A percentile compares a stretch with the other conserved stretches of the same genome.
phyloP scores from a whole-genome alignment of 371 early-diverging fungal species.

The Cokeromyces recurvatus region DNA sequence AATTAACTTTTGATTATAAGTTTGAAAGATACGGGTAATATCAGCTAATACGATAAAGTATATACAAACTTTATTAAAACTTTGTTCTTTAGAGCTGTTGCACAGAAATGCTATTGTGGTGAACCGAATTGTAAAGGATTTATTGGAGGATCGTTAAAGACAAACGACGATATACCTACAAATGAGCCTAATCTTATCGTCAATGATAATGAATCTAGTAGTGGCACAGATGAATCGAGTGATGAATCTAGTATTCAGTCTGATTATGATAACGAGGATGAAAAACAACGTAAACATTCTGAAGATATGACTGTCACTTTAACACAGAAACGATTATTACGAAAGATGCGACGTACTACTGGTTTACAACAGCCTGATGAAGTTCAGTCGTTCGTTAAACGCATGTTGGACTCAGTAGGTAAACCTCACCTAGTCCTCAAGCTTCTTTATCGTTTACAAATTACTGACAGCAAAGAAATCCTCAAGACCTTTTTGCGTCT shows the following conservation, averaged over 20 bases:
- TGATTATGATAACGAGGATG: constrained; percentile 26
- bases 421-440: constrained; percentile 45
- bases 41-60: neutral
- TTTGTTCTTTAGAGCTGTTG: constrained; percentile 56
- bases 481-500: constrained; percentile 25
- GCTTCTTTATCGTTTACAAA: constrained; percentile 25
- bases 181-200: neutral
- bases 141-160: constrained; percentile 67
- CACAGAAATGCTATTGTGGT: constrained; percentile 91
- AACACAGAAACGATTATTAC: constrained; percentile 21
- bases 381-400: constrained; percentile 57
- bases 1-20: constrained; percentile 92
- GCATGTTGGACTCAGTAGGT: constrained; percentile 55
- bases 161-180: constrained; percentile 7
- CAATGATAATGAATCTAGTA: constrained; percentile 3
- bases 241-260: constrained; percentile 9
- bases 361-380: constrained; percentile 47
- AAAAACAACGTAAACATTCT: constrained; percentile 30
- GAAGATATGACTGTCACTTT: constrained; percentile 17
- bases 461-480: constrained; percentile 31
- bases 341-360: constrained; percentile 19
- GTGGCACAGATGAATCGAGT: neutral
- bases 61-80: no score
- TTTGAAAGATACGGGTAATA: constrained; percentile 72
- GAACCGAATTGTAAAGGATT: constrained; percentile 80